Evolutionary conservation across 2,329 filamentous ascomycete species (phyloP).

Genomic region (Pseudocercospora eumusae): DNA sequence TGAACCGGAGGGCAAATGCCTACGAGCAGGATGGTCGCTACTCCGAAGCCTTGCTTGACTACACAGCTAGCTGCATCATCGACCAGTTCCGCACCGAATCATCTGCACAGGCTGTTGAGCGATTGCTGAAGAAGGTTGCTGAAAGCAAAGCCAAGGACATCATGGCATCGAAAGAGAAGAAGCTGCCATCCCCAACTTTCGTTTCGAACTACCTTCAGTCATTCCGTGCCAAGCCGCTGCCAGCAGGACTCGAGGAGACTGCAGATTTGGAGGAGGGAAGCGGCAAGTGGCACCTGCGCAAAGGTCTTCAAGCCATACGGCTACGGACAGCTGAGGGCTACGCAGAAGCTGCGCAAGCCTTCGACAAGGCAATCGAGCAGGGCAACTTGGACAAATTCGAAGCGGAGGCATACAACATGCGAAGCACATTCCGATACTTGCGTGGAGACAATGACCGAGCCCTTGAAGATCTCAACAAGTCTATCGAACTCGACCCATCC

Average conservation of each 20-base stretch:
- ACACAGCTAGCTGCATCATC: constrained; percentile 98
- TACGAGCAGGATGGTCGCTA: constrained; percentile 91
- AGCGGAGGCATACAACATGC: constrained; percentile 92
- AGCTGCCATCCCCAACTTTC: constrained; percentile 91
- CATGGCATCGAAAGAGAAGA: constrained; percentile 75
- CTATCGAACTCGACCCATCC: constrained; percentile 81
- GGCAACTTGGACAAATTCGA: constrained; percentile 79
- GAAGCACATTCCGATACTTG: constrained; percentile 92
- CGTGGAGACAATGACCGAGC: constrained; percentile 84
- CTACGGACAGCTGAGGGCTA: constrained; percentile 90
- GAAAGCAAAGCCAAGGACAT: constrained; percentile 92
- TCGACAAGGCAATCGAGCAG: constrained; percentile 83
- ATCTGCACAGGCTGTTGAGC: constrained; percentile 86
- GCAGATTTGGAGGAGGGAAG: constrained; percentile 75
- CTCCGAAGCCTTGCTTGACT: constrained; percentile 93
- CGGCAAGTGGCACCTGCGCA: constrained; percentile 81
- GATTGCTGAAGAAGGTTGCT: constrained; percentile 93
- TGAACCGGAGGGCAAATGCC: constrained; percentile 93
- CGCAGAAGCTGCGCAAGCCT: constrained; percentile 80
- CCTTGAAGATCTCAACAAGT: constrained; percentile 83
- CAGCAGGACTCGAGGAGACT: constrained; percentile 77
- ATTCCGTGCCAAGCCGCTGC: constrained; percentile 81
- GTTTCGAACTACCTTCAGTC: constrained; percentile 99
- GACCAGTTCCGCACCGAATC: constrained; percentile 92
- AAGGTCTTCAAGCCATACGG: constrained; percentile 76